Conservation (phyloP, 1,284 basidiomycete species). For the Neonothopanus nambi region DNA sequence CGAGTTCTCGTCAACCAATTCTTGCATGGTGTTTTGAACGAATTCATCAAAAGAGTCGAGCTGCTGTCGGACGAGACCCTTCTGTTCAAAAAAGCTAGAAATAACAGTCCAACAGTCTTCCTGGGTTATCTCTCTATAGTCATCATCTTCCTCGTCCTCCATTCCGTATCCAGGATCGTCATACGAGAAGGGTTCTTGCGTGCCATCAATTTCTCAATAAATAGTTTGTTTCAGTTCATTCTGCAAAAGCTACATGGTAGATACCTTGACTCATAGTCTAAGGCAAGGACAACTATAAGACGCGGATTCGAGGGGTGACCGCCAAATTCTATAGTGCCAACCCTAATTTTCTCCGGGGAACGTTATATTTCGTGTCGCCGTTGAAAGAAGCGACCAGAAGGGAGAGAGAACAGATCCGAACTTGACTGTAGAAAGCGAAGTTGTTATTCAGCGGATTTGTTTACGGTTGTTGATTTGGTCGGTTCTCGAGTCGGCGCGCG, state of each 20-base stretch:
- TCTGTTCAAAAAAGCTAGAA: slow-evolving; percentile 94
- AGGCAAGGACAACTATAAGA: background rate
- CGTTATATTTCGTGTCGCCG: too few relatives aligned
- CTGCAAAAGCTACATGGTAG: slow-evolving; percentile 20
- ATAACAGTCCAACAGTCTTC: slow-evolving; percentile 97
- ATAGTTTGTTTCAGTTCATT: slow-evolving; percentile 8
- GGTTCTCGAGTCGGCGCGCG: too few relatives aligned
- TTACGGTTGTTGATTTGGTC: too few relatives aligned
- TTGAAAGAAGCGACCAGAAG: background rate
- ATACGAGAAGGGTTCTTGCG: slow-evolving; percentile 54
- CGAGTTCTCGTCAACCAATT: slow-evolving; percentile 94
- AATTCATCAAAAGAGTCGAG: slow-evolving; percentile 99
- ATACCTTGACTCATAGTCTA: slow-evolving; percentile 52
- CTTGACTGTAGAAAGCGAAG: too few relatives aligned
- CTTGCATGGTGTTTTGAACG: slow-evolving; percentile 99
- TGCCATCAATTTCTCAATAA: slow-evolving; percentile 42
- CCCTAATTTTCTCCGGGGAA: too few relatives aligned
- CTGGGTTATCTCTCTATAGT: slow-evolving; percentile 80
- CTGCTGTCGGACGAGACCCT: slow-evolving; percentile 97
- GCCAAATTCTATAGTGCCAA: background rate
- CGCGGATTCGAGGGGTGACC: background rate
- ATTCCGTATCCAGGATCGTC: slow-evolving; percentile 58
- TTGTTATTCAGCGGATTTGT: slow-evolving; percentile 4
- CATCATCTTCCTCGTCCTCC: slow-evolving; percentile 66
- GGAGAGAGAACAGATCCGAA: too few relatives aligned